Conservation (phyloP, 306 rosid species). For the Trichosanthes truncata region DNA sequence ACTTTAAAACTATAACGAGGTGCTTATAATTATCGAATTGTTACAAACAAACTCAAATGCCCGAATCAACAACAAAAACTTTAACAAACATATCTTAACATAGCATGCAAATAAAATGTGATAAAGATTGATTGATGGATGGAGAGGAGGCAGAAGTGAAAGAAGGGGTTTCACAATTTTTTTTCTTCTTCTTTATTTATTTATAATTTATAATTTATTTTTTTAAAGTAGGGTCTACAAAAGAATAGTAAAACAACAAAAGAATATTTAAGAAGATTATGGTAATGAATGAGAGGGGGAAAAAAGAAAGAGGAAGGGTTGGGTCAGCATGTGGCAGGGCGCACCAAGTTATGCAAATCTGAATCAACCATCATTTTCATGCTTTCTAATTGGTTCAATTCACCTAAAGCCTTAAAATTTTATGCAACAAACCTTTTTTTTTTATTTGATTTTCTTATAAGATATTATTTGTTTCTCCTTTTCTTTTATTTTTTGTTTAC, state of each 20-base stretch:
- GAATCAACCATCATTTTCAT: slow-evolving; percentile 58
- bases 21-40: not conserved
- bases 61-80: not conserved
- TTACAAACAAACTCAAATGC: not conserved
- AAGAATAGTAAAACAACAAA: not conserved
- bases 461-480: not conserved
- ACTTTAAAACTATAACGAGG: too few species aligned
- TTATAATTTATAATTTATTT: not conserved
- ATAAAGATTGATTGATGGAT: slow-evolving; percentile 9
- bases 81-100: not conserved
- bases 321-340: slow-evolving; percentile 31
- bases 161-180: not conserved
- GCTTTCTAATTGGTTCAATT: slow-evolving; percentile 8
- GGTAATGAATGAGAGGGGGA: slow-evolving; percentile 21
- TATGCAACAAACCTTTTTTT: not conserved
- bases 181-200: not conserved
- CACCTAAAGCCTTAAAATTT: not conserved
- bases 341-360: slow-evolving; percentile 58
- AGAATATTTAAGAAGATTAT: slow-evolving; percentile 21
- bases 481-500: not conserved
- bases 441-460: not conserved
- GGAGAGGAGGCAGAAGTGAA: slow-evolving; percentile 11
- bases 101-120: not conserved
- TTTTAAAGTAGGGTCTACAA: not conserved
- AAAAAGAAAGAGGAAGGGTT: slow-evolving; percentile 7